Evolutionary conservation across 2,329 filamentous ascomycete genomes (phyloP), one percentile per base, ranked within the genome.

Genomic region (Colletotrichum godetiae): DNA sequence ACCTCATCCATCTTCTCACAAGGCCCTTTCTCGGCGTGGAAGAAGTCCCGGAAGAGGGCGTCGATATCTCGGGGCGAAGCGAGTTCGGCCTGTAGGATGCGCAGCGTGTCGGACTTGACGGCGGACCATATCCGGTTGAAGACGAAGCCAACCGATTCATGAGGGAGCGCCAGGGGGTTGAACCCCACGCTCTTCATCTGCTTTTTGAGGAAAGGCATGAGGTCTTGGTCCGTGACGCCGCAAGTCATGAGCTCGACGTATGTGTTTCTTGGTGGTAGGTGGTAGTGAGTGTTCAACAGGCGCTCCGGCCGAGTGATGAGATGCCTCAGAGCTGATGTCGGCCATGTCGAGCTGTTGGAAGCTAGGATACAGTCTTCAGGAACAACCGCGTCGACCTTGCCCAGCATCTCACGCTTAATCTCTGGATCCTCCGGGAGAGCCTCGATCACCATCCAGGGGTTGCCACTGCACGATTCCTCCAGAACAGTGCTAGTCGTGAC

Each of bases 121-220:
- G 81, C 81, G 1, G 79, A 81, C 81, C 81, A 82, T 67, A 82
- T 77, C 8, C 81, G 77, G 72, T 82, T 81, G 73, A 82, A 80
- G 49, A 82, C 78, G 56, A 82, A 79, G 3, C 81, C 81, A 5
- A 75, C 77, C 6, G 78, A 80, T 60, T 82, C 80, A 60, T 78
- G 77, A 3, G 76, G 76, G 0, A 76, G 77, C 0, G 78, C 72
- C 11, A 80, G 76, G 1, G 81, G 81, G 33, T 57, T 75, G 37
- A 80, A 74, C 0, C 79, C 80, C 0, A 80, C 77, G 27, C 76
- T 76, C n/a, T 67, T 74, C 76, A 80, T 78, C 66, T 79, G 76
- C 3, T 73, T 62, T 0, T 75, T 75, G 24, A 82, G 72, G 35
- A 81, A 82, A 0, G 79, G 75, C 64, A 81, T 79, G 58, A 82